These are phyloP conservation scores for Colletotrichum tanaceti DNA, from an alignment of 2,329 filamentous ascomycete species.

Conservation along the genomic window DNA sequence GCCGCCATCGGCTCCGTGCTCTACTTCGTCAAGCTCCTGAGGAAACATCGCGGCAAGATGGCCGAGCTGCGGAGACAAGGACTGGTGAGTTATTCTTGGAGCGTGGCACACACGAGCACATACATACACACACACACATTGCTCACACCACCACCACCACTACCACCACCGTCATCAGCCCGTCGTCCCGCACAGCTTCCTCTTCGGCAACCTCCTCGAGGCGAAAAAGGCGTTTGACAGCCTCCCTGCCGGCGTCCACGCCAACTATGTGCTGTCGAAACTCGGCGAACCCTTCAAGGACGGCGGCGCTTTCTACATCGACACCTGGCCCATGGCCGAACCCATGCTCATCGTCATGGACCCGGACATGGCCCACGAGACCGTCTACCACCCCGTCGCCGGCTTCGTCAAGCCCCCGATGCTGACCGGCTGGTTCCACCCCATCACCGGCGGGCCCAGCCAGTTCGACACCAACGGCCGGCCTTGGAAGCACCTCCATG, in stretches of 20 bases:
- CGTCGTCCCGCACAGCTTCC: conserved; percentile 45
- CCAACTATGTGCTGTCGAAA: conserved; percentile 22
- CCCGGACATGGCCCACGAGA: conserved; percentile 48
- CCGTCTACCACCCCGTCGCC: conserved; percentile 44
- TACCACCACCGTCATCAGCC: conserved; percentile 41
- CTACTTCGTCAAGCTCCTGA: conserved; percentile 24
- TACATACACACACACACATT: neutral
- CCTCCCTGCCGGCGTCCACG: conserved; percentile 31
- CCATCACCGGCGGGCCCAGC: conserved; percentile 48
- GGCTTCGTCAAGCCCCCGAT: conserved; percentile 45
- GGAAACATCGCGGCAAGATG: conserved; percentile 30
- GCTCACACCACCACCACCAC: neutral
- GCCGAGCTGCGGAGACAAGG: conserved; percentile 31
- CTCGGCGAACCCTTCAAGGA: conserved; percentile 40
- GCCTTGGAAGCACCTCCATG: conserved; percentile 47
- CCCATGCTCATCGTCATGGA: conserved; percentile 47
- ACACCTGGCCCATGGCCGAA: conserved; percentile 46
- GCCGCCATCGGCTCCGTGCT: conserved; percentile 6
- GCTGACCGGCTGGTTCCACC: conserved; percentile 48
- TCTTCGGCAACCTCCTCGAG: conserved; percentile 48
- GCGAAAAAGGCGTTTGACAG: conserved; percentile 45
- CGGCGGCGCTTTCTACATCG: conserved; percentile 48
- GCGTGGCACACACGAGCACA: neutral
- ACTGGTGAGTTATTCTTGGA: neutral
- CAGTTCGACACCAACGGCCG: conserved; percentile 49